Base-by-base conservation (phyloP, 1,284 basidiomycete species). In the Caloboletus inedulis region DNA sequence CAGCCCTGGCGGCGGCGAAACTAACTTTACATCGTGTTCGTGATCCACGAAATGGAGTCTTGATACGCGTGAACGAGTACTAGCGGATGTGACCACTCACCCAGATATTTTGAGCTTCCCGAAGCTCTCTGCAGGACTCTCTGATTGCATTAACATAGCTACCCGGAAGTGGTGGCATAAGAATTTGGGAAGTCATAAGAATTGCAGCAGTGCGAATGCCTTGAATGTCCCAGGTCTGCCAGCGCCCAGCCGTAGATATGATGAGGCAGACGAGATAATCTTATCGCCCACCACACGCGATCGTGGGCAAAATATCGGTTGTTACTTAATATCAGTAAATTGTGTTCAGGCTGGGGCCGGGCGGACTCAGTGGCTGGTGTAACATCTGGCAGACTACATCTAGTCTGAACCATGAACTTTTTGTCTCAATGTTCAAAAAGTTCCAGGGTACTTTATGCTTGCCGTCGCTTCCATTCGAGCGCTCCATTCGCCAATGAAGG, bases 111-210 rank as follows among this genome's bases (percentile, higher is more conserved):
- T 77, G 71, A 18, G 68, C 65, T 53, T 73, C 60, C 19, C 81
- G 74, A 49, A 81, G 60, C 29, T 70, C 65, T 47, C 66, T 69
- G 39, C 80, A 77, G 8, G 84, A 82, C 50, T 73, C 63, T 49
- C 76, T 75, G 29, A 89, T 77, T 14, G 78, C 73, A 34, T 74
- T 59, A 23, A 85, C 58, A 60, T 76, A 85, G 27, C 72, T 69
- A 23, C 70, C 62, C 25, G 84, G 80, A 46, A 79, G 71, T 53
- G 64, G 63, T 19, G 54, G 56, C 43, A 59, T 57, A 19, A 49
- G n/a, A 16, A 23, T 48, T 41, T 37, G 51, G 13, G 47, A 25
- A 25, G 51, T 13, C 64, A 68, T 69, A 14, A 9, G 35, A 18
- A 30, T 30, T 14, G 29, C 30, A 29, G 45, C 35, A 16, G 31